Evolutionary conservation across 2,329 filamentous ascomycete species (phyloP).

Genomic region (Aspergillus tubingensis): DNA sequence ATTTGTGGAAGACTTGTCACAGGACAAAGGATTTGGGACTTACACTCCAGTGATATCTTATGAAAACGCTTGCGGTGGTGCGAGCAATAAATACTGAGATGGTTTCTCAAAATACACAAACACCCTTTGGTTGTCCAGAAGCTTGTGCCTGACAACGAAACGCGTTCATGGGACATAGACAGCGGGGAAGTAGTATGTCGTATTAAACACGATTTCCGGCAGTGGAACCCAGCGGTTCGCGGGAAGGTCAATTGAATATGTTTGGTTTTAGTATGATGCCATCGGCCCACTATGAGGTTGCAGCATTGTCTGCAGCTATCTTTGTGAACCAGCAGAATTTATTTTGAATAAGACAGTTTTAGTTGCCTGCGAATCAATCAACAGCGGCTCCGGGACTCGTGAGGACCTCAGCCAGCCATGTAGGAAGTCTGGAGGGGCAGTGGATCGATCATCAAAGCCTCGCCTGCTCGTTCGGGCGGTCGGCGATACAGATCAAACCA

Average conservation of each 20-base stretch:
- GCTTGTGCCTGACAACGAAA: neutral
- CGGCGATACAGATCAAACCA: slow-evolving; percentile 10
- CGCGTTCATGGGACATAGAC: neutral
- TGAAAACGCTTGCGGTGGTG: neutral
- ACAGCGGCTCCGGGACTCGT: neutral
- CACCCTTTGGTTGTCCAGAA: neutral
- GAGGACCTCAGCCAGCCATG: neutral
- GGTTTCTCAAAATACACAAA: neutral
- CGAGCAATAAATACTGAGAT: neutral
- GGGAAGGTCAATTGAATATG: slow-evolving; percentile 3
- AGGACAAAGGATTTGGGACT: neutral
- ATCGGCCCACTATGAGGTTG: slow-evolving; percentile 1
- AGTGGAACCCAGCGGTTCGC: slow-evolving; percentile 2
- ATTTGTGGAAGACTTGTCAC: neutral
- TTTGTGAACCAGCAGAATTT: neutral
- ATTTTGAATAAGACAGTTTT: too few relatives aligned
- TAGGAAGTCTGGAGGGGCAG: slow-evolving; percentile 6
- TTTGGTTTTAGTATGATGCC: slow-evolving; percentile 10
- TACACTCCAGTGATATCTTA: neutral
- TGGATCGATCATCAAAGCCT: slow-evolving; percentile 3
- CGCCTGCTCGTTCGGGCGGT: slow-evolving; percentile 13
- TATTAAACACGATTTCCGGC: neutral
- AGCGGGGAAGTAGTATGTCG: neutral
- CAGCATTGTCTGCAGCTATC: neutral
- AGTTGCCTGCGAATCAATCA: neutral